Conservation (phyloP, 768 basidiomycete species). For the Kwoniella mangroviensis region DNA sequence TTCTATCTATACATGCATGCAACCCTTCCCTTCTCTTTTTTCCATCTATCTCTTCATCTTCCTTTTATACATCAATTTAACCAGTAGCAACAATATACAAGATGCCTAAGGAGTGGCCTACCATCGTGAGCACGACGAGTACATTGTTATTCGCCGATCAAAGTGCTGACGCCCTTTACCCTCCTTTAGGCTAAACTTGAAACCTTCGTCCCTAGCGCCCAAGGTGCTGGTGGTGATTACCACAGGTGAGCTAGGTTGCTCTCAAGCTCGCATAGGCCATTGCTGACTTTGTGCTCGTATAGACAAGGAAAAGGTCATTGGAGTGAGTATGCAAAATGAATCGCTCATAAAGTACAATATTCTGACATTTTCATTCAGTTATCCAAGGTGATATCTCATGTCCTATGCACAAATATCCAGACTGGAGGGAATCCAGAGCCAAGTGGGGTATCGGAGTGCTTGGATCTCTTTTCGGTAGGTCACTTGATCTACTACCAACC, state of each 20-base stretch:
- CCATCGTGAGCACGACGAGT: slow-evolving; percentile 39
- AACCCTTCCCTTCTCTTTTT: neutral
- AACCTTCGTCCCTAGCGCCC: slow-evolving; percentile 57
- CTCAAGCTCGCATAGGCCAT: neutral
- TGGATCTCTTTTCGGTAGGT: slow-evolving; percentile 55
- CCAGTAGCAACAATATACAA: slow-evolving; percentile 13
- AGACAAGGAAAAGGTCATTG: slow-evolving; percentile 56
- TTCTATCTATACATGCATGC: neutral
- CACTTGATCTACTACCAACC: no score
- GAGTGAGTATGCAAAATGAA: slow-evolving; percentile 41
- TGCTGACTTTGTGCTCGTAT: slow-evolving; percentile 10
- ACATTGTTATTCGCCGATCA: neutral
- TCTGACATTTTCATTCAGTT: slow-evolving; percentile 26
- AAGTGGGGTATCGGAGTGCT: slow-evolving; percentile 60
- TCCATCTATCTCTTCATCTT: neutral
- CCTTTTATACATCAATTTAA: neutral
- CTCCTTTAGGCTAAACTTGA: slow-evolving; percentile 51
- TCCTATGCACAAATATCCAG: slow-evolving; percentile 57
- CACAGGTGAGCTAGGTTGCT: slow-evolving; percentile 41
- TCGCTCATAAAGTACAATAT: no score
- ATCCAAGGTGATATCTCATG: slow-evolving; percentile 57
- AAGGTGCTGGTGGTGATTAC: slow-evolving; percentile 59
- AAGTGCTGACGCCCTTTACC: neutral
- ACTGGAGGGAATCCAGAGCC: slow-evolving; percentile 55
- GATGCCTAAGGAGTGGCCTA: slow-evolving; percentile 45